phyloP scores from a whole-genome alignment of 1,284 basidiomycete genomes.

The Heterobasidion irregulare region DNA sequence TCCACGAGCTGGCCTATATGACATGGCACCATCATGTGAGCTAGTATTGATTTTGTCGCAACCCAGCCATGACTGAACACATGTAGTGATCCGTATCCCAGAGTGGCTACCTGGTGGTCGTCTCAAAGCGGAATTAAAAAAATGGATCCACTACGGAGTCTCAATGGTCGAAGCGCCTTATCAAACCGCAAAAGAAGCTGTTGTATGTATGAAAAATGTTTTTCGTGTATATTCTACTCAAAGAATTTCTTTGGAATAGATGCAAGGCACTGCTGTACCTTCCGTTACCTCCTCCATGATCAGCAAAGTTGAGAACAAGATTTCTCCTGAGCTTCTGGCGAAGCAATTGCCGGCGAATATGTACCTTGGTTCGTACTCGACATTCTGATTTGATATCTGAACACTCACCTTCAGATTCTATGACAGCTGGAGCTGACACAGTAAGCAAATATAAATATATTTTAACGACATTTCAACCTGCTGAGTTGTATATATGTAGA shows the following conservation, averaged over 20 bases:
- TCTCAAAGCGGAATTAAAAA: conserved; percentile 39
- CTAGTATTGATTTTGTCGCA: neutral
- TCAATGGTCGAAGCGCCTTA: conserved; percentile 26
- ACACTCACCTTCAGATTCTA: neutral
- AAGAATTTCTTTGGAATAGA: neutral
- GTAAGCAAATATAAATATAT: neutral
- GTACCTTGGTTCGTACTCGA: conserved; percentile 5
- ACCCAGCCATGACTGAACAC: neutral
- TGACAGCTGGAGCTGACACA: neutral
- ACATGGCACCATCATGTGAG: conserved; percentile 19
- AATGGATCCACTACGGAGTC: conserved; percentile 21
- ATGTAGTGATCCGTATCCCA: conserved; percentile 30
- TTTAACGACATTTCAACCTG: neutral
- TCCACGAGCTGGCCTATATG: conserved; percentile 17
- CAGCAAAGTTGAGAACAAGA: conserved; percentile 2
- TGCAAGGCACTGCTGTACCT: neutral
- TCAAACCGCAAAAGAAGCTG: conserved; percentile 19
- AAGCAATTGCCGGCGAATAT: conserved; percentile 6
- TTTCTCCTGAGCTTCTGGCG: conserved; percentile 1
- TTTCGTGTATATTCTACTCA: neutral
- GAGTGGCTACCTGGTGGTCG: conserved; percentile 37
- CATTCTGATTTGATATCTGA: neutral
- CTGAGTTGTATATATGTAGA: conserved; percentile 3
- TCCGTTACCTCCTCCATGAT: conserved; percentile 3
- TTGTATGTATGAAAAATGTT: conserved; percentile 12